Evolutionary conservation across 2,329 filamentous ascomycete species (phyloP).

Genomic region (Monascus ruber): DNA sequence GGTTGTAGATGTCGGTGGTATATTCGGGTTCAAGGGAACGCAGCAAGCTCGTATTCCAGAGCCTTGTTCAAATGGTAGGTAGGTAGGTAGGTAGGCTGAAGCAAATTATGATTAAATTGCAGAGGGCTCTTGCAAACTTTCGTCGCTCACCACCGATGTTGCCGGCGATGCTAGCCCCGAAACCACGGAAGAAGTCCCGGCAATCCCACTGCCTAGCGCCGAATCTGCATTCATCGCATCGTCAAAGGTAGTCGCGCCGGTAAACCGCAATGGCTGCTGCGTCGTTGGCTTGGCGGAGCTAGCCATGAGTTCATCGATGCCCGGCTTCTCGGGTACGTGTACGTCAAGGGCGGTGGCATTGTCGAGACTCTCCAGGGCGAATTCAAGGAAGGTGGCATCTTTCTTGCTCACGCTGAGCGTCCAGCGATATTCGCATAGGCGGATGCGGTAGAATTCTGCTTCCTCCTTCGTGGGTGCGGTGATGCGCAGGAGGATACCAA

Average conservation of each 20-base stretch:
- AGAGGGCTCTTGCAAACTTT: slow-evolving; percentile 15
- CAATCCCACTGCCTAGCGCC: slow-evolving; percentile 7
- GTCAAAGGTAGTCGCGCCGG: slow-evolving; percentile 8
- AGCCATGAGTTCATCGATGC: slow-evolving; percentile 38
- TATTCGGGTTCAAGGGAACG: too few relatives aligned
- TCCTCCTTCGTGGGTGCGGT: slow-evolving; percentile 81
- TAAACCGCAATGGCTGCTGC: slow-evolving; percentile 9
- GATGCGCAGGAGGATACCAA: slow-evolving; percentile 80
- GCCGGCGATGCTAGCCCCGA: slow-evolving; percentile 28
- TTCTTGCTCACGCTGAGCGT: slow-evolving; percentile 78
- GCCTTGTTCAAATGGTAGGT: too few relatives aligned
- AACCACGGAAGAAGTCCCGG: slow-evolving; percentile 23
- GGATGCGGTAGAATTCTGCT: slow-evolving; percentile 78
- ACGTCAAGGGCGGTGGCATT: slow-evolving; percentile 59
- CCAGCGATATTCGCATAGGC: slow-evolving; percentile 86
- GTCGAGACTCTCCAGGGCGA: slow-evolving; percentile 69
- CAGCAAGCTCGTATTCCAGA: too few relatives aligned
- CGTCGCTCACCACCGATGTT: slow-evolving; percentile 21
- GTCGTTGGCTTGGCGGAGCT: slow-evolving; percentile 14
- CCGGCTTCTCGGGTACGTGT: slow-evolving; percentile 59
- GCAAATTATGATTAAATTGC: too few relatives aligned
- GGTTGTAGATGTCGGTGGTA: too few relatives aligned
- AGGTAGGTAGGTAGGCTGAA: too few relatives aligned
- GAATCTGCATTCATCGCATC: slow-evolving; percentile 15
- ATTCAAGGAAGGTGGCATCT: slow-evolving; percentile 44